Base-by-base conservation (phyloP, 139 green algal genomes). In the Trebouxia sp. region DNA sequence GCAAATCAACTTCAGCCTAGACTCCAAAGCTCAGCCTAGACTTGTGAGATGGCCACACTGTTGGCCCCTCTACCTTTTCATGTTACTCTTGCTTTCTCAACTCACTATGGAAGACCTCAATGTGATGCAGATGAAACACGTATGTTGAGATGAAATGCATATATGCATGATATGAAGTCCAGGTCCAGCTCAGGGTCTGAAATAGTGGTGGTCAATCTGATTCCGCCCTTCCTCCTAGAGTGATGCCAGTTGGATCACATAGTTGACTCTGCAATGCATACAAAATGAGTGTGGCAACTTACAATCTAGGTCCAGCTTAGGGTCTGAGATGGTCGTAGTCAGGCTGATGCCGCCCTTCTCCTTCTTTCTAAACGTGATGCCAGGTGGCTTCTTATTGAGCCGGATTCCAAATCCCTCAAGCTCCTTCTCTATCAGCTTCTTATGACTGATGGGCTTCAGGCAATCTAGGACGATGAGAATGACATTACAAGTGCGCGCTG, bases 391-490 rank as follows among this genome's bases (percentile, higher is more conserved):
- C 88, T 99, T 98, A 89, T 99, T 99, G 22, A 99, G 86, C 3
- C 96, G 92, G 84, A 98, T 97, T 79, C 94, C 95, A 84, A 97
- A 98, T 48, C 94, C 91, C 53, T 98, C 94, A 4, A 97, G 88
- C 87, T 98, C 94, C 47, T 97, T 87, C 88, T 98, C 94, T 66
- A 98, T 98, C 47, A 98, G 86, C 56, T 83, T 78, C 86, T 99
- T 99, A 88, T 99, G 97, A 3, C 94, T 98, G 72, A 99, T 94
- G 45, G 97, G 97, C 87, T 99, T 99, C 10, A 99, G 86, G 79
- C 91, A 98, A 84, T 99, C 97, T 51, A 99, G 90, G 65, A 99
- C 93, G 69, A 99, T 98, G 35, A 99, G 85, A 84, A 99, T 99
- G 62, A 98, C 91, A 90, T 97, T 96, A 88, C 96, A 99, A 22